A percentile compares a stretch with the other conserved stretches of the same genome.
These are phyloP conservation scores for Dioscorea dumetorum DNA, from an alignment of 106 monocot genomes.

Conservation along the genomic window DNA sequence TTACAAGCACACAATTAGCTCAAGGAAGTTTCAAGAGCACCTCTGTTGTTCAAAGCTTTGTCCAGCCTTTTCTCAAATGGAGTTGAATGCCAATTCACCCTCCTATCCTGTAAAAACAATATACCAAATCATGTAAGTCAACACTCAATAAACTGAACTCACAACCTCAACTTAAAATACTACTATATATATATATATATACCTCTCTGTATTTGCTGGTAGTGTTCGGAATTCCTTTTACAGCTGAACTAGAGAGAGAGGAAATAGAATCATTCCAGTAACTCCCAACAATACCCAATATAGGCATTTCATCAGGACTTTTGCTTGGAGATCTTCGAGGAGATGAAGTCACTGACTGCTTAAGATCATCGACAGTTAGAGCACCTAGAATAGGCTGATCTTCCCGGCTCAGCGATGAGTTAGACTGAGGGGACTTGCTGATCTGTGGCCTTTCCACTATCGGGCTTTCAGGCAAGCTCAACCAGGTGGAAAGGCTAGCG, in stretches of 20 bases:
- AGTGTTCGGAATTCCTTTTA: slow-evolving; percentile 59
- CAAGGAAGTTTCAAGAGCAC: slow-evolving; percentile 10
- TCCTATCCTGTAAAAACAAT: slow-evolving; percentile 35
- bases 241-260: slow-evolving; percentile 8
- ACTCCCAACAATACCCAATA: slow-evolving; percentile 67
- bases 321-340: slow-evolving; percentile 54
- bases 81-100: slow-evolving; percentile 65
- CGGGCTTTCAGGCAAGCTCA: slow-evolving; percentile 29
- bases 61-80: slow-evolving; percentile 62
- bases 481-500: slow-evolving; percentile 82
- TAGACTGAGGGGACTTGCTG: slow-evolving; percentile 28
- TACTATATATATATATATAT: neutral
- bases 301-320: slow-evolving; percentile 70
- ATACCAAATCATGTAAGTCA: neutral
- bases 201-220: slow-evolving; percentile 80
- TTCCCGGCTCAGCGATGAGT: slow-evolving; percentile 34
- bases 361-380: slow-evolving; percentile 69
- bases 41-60: slow-evolving; percentile 31
- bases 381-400: slow-evolving; percentile 82
- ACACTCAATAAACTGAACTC: neutral
- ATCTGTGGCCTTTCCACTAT: neutral
- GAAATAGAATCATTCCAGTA: slow-evolving; percentile 53
- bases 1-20: no score
- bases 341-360: slow-evolving; percentile 40
- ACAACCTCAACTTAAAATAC: neutral